Percentiles rank a stretch among this genome's conserved stretches.
Evolutionary conservation across 2,329 filamentous ascomycete species (phyloP).

Genomic region (Colletotrichum lupini): DNA sequence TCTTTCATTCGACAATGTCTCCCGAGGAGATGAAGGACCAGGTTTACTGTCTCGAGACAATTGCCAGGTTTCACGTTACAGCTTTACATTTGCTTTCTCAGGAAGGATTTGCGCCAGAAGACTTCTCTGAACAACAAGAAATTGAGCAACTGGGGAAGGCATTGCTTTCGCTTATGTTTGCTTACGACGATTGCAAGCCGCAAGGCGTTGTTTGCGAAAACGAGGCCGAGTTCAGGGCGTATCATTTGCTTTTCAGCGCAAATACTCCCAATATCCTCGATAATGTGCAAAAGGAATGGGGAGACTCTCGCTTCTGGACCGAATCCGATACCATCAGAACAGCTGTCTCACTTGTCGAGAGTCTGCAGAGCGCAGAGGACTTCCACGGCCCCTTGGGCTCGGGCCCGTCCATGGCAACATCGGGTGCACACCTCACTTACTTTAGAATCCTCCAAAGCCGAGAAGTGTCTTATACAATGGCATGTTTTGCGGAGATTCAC

Average conservation of each 20-base stretch:
- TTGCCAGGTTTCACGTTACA: constrained; percentile 74
- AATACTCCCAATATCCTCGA: constrained; percentile 67
- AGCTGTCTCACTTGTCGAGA: constrained; percentile 69
- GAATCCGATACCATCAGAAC: constrained; percentile 69
- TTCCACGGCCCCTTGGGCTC: constrained; percentile 68
- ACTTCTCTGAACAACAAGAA: constrained; percentile 75
- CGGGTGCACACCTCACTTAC: constrained; percentile 63
- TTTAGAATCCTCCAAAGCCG: constrained; percentile 69
- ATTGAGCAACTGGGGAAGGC: constrained; percentile 75
- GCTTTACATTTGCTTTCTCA: constrained; percentile 72
- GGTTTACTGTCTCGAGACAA: constrained; percentile 73
- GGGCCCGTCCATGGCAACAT: constrained; percentile 58
- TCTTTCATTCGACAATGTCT: constrained; percentile 72
- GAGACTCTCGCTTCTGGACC: constrained; percentile 61
- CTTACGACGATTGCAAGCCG: constrained; percentile 74
- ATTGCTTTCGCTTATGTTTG: constrained; percentile 71
- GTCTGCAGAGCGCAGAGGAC: constrained; percentile 68
- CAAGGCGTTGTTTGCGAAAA: constrained; percentile 68
- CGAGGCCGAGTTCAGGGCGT: constrained; percentile 74
- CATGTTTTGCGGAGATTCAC: constrained; percentile 75
- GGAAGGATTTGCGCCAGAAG: constrained; percentile 64
- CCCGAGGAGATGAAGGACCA: constrained; percentile 67
- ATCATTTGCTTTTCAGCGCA: constrained; percentile 72
- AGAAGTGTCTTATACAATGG: constrained; percentile 74
- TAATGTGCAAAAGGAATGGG: constrained; percentile 65